Evolutionary conservation across 495 filamentous ascomycete genomes (phyloP).

Genomic region (Trichoderma virens): DNA sequence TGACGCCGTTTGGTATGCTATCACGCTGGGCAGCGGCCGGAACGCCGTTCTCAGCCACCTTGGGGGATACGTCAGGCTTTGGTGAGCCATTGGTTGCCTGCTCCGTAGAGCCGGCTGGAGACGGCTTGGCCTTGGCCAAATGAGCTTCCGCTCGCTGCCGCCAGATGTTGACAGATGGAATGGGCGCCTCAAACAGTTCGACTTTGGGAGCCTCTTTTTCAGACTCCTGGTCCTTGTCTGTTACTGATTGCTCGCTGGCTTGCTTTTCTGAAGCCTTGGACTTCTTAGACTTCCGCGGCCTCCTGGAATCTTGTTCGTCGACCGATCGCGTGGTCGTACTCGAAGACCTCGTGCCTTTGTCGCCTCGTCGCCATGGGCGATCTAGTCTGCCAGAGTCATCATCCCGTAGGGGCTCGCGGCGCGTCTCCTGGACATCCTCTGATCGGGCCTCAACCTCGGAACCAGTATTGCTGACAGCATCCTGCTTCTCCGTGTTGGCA

Average conservation of each 20-base stretch:
- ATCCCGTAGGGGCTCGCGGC: conserved; percentile 14
- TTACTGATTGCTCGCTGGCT: conserved; percentile 13
- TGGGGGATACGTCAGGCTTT: conserved; percentile 25
- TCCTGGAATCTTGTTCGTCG: conserved; percentile 24
- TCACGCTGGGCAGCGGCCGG: neutral
- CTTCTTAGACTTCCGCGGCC: conserved; percentile 42
- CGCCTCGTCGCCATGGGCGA: conserved; percentile 15
- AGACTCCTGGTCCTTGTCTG: conserved; percentile 34
- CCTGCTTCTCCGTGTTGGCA: conserved; percentile 14
- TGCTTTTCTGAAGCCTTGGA: conserved; percentile 37
- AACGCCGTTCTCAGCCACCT: conserved; percentile 16
- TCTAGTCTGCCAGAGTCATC: conserved; percentile 13
- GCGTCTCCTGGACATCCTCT: conserved; percentile 23
- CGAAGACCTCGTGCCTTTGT: conserved; percentile 20
- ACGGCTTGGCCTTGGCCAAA: conserved; percentile 44
- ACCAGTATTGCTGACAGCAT: conserved; percentile 12
- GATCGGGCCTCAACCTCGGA: conserved; percentile 22
- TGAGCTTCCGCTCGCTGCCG: conserved; percentile 62
- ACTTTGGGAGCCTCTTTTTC: conserved; percentile 47
- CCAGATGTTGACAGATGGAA: conserved; percentile 83
- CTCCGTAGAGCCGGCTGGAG: conserved; percentile 5
- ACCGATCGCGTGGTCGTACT: conserved; percentile 31
- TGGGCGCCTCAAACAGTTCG: conserved; percentile 69
- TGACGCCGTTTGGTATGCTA: conserved; percentile 28
- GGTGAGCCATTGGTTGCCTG: conserved; percentile 3